A percentile compares a stretch with the other conserved stretches of the same genome.
Conservation (phyloP, 1,284 basidiomycete genomes). For the Malassezia brasiliensis region DNA sequence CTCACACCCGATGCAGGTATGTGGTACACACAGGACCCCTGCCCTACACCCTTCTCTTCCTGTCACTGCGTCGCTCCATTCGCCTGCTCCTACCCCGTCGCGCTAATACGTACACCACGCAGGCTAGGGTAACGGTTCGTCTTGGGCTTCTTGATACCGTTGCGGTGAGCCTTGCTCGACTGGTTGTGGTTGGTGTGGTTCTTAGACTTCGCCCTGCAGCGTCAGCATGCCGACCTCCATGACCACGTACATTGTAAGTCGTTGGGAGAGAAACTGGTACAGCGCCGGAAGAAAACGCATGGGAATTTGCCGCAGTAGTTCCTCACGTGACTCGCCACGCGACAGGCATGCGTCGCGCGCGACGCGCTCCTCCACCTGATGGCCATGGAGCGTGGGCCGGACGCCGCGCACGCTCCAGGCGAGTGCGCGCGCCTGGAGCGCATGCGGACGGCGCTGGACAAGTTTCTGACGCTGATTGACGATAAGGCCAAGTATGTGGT, state of each 20-base stretch:
- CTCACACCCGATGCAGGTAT: too few species aligned
- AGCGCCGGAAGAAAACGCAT: conserved; percentile 9
- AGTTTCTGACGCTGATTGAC: conserved; percentile 34
- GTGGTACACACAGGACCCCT: too few species aligned
- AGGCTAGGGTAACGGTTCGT: conserved; percentile 69
- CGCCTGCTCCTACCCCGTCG: too few species aligned
- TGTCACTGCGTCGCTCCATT: too few species aligned
- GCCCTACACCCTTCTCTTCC: too few species aligned
- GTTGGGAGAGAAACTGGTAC: background rate
- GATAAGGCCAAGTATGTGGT: conserved; percentile 22
- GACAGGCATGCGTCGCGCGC: background rate
- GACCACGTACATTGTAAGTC: conserved; percentile 13
- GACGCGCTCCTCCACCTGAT: conserved; percentile 1
- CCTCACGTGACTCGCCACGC: conserved; percentile 13
- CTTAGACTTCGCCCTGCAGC: conserved; percentile 43
- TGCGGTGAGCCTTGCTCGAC: conserved; percentile 85
- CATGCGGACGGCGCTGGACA: conserved; percentile 28
- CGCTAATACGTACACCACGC: conserved; percentile 62
- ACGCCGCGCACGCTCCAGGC: background rate
- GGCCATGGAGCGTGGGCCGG: conserved; percentile 1
- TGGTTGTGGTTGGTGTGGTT: conserved; percentile 45
- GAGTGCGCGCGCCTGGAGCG: conserved; percentile 23
- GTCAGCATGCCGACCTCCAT: background rate
- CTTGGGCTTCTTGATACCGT: conserved; percentile 57
- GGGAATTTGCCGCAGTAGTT: conserved; percentile 20